These are phyloP conservation scores for Pezicula carpinea DNA, from an alignment of 2,329 filamentous ascomycete species.

Conservation along the genomic window DNA sequence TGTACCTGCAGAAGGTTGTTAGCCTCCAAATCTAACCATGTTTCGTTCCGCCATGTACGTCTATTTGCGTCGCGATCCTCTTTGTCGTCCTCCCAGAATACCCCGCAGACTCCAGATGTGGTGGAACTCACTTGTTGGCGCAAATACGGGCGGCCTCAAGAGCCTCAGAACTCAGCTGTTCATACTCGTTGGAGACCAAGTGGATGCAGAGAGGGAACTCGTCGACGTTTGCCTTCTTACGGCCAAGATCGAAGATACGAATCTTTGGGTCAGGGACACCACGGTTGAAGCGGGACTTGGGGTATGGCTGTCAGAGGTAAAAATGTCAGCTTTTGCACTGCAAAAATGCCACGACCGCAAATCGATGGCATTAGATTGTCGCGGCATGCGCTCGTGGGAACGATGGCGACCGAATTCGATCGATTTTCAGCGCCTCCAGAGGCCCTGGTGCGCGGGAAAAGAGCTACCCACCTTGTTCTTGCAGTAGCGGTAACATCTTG, in stretches of 20 bases:
- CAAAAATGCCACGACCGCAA: background rate
- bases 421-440: background rate
- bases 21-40: background rate
- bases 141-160: constrained; percentile 99
- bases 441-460: background rate
- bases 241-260: constrained; percentile 97
- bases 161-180: constrained; percentile 99
- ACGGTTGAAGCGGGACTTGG: constrained; percentile 99
- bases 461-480: constrained; percentile 91
- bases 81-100: background rate
- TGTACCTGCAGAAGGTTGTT: constrained; percentile 36
- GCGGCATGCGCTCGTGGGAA: background rate
- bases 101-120: constrained; percentile 1
- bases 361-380: background rate
- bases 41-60: too few species aligned
- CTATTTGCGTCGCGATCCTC: background rate
- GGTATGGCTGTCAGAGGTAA: constrained; percentile 69
- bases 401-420: constrained; percentile 9
- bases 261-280: constrained; percentile 86
- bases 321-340: constrained; percentile 13
- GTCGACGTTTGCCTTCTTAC: constrained; percentile 98
- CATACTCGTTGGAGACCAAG: constrained; percentile 99
- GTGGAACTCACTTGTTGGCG: constrained; percentile 81
- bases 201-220: constrained; percentile 99
- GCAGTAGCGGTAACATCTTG: constrained; percentile 99